These are phyloP conservation scores for Crepidotus variabilis DNA, from an alignment of 768 basidiomycete genomes.

Conservation along the genomic window DNA sequence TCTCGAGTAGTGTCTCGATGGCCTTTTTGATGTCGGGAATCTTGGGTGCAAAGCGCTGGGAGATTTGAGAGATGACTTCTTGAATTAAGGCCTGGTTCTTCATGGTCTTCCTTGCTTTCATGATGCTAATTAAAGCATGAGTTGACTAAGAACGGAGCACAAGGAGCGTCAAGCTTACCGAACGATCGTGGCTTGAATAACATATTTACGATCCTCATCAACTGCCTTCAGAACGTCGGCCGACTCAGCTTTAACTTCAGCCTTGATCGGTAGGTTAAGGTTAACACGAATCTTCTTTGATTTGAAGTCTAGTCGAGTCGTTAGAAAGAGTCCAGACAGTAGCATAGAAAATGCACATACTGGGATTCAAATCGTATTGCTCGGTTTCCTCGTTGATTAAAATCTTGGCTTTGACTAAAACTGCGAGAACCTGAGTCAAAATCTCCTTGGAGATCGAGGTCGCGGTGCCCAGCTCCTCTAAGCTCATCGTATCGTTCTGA, in stretches of 20 bases:
- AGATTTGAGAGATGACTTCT: slow-evolving; percentile 88
- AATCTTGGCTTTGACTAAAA: slow-evolving; percentile 87
- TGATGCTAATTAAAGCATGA: slow-evolving; percentile 52
- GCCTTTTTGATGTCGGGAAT: slow-evolving; percentile 98
- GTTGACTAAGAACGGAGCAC: background rate
- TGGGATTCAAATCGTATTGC: slow-evolving; percentile 89
- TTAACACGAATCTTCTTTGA: slow-evolving; percentile 93
- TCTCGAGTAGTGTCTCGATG: slow-evolving; percentile 89
- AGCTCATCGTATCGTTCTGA: slow-evolving; percentile 80
- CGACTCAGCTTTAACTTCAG: slow-evolving; percentile 90
- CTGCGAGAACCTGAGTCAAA: slow-evolving; percentile 62
- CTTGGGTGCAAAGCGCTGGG: slow-evolving; percentile 86
- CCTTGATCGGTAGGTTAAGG: slow-evolving; percentile 88
- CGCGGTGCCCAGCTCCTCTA: slow-evolving; percentile 74
- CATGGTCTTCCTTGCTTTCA: slow-evolving; percentile 95
- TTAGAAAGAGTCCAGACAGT: background rate
- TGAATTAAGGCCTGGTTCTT: slow-evolving; percentile 89
- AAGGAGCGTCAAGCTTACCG: slow-evolving; percentile 37
- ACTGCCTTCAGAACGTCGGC: slow-evolving; percentile 90
- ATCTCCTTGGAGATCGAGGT: slow-evolving; percentile 81
- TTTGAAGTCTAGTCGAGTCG: slow-evolving; percentile 61
- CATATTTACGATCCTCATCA: slow-evolving; percentile 95
- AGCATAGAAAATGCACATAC: slow-evolving; percentile 23
- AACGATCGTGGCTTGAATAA: slow-evolving; percentile 93
- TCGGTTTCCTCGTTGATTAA: slow-evolving; percentile 85